phyloP scores from a whole-genome alignment of 106 monocot genomes.

The Dioscorea zingiberensis region DNA sequence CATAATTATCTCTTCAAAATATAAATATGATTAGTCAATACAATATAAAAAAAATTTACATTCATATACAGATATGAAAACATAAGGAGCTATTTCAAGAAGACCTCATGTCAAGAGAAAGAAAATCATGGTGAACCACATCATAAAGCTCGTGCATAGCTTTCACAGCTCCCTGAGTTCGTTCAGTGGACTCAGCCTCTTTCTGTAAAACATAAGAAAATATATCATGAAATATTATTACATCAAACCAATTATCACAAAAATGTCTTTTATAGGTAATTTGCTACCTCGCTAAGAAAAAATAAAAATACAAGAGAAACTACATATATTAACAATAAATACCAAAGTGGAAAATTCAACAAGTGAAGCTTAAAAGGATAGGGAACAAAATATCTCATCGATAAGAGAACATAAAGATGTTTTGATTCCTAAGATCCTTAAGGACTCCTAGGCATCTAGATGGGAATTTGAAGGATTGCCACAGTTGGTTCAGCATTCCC shows the following conservation, averaged over 20 bases:
- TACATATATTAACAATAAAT: too few species aligned
- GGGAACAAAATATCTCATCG: too few species aligned
- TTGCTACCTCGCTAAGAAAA: too few species aligned
- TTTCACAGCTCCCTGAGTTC: slow-evolving; percentile 61
- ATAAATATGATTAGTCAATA: not conserved
- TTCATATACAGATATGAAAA: not conserved
- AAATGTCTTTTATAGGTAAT: too few species aligned
- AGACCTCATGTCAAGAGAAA: slow-evolving; percentile 68
- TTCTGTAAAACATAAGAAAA: slow-evolving; percentile 32
- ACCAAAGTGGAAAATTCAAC: too few species aligned
- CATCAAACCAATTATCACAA: not conserved
- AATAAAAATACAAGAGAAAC: too few species aligned
- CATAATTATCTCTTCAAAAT: slow-evolving; percentile 41
- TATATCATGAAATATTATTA: not conserved
- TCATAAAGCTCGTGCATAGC: slow-evolving; percentile 96
- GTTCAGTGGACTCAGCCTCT: slow-evolving; percentile 47
- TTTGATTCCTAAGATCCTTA: too few species aligned
- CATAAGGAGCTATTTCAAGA: not conserved
- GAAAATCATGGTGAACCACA: slow-evolving; percentile 76
- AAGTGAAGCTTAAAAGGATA: too few species aligned
- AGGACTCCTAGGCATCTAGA: too few species aligned
- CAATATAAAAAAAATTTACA: not conserved
- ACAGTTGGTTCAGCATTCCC: too few species aligned
- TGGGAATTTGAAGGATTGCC: too few species aligned
- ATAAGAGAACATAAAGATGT: too few species aligned